Conservation (phyloP, 148 eudicot genomes). For the Fagopyrum tataricum region DNA sequence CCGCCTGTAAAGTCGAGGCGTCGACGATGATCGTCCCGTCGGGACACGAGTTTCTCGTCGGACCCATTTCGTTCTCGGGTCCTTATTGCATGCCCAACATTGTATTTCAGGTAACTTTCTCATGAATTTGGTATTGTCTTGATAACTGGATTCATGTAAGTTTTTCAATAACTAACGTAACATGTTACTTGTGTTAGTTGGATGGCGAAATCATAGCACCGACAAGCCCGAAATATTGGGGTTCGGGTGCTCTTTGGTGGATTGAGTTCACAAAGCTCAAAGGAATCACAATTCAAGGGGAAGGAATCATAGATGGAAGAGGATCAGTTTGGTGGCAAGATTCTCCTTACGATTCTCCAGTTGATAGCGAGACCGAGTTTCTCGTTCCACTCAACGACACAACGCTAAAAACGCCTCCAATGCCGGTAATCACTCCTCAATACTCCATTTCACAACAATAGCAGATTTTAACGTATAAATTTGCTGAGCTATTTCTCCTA, state of each 20-base stretch:
- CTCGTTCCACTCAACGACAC: constrained; percentile 50
- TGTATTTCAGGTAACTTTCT: constrained; percentile 63
- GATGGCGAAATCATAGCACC: constrained; percentile 85
- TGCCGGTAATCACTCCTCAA: constrained; percentile 40
- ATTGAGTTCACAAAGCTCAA: constrained; percentile 72
- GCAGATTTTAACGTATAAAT: no score
- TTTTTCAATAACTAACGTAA: neutral
- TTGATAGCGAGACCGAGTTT: constrained; percentile 43
- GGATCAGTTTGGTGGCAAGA: constrained; percentile 88
- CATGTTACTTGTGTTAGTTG: constrained; percentile 15
- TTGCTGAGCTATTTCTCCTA: no score
- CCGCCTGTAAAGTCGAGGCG: constrained; percentile 77
- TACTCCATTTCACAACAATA: neutral
- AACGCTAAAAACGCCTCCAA: constrained; percentile 25
- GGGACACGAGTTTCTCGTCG: constrained; percentile 62
- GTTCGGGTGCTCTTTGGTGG: constrained; percentile 57
- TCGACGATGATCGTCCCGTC: constrained; percentile 71
- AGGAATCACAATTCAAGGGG: constrained; percentile 63
- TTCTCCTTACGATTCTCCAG: constrained; percentile 39
- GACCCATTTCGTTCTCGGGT: constrained; percentile 90
- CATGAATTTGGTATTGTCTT: neutral
- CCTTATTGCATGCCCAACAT: constrained; percentile 68
- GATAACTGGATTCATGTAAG: neutral
- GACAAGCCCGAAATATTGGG: constrained; percentile 49
- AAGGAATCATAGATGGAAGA: constrained; percentile 75